Base-by-base conservation (phyloP, 805 yeast genomes). In the Yarrowia sp. region DNA sequence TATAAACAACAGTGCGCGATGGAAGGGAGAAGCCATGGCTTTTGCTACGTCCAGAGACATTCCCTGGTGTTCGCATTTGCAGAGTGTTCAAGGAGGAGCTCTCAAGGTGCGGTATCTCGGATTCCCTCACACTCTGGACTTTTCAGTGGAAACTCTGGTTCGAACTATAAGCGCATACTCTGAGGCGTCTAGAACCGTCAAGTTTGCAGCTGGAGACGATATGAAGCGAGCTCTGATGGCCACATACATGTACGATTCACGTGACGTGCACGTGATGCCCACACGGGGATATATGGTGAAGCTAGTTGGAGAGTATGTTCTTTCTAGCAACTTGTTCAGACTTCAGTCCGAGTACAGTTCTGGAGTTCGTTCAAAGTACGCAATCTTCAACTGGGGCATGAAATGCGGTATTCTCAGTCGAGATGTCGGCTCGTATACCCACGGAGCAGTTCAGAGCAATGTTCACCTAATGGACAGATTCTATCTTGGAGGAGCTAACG, bases 381-480 rank as follows among this genome's bases (percentile, higher is more conserved):
- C 50, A 9, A 65, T 65, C 16, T 42, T 63, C 32, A 65, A 59
- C 53, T 26, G 73, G 8, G 73, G 73, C 10, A 61, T 52, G 5
- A 64, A 72, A 67, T 42, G 42, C 41, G 67, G 69, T 4, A 9
- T 53, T 52, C 26, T 61, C 12, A 69, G 65, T 78, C 22, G 55
- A 16, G 43, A 61, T 35, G 43, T 53, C 45, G 40, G 36, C 15
- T n/a, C 16, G 4, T 49, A 49, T 15, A n/a, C 40, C 53, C 53
- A 49, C 15, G 53, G 53, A 49, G 53, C 53, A 9, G 53, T 49
- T 9, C 38, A 49, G 40, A 49, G 53, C 16, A 49, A 49, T 12
- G 67, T 90, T 1, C 93, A 90, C 74, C 75, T 88, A 40, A 84
- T 88, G 75, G 99, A 94, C 77, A 84, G 90, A 72, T 94, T 93